phyloP scores from a whole-genome alignment of 1,284 basidiomycete species.

The Cutaneotrichosporon sp. region DNA sequence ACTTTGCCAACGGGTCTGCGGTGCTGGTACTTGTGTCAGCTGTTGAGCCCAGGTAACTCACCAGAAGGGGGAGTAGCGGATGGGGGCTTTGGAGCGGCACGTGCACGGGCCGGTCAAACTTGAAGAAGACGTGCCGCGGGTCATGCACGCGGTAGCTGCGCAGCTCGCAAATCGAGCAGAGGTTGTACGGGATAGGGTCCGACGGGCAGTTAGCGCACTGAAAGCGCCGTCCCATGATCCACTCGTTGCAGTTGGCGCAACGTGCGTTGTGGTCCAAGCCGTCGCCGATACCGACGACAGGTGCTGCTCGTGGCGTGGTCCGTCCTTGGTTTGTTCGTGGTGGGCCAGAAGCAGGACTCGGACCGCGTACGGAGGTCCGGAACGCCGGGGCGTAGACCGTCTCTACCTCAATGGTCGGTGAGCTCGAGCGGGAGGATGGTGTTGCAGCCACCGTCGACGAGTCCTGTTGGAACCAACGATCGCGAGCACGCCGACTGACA shows the following conservation, averaged over 20 bases:
- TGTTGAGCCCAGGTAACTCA: constrained; percentile 36
- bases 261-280: constrained; percentile 44
- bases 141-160: constrained; percentile 75
- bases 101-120: constrained; percentile 72
- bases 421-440: constrained; percentile 36
- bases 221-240: constrained; percentile 51
- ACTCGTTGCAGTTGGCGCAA: constrained; percentile 47
- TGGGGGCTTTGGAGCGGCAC: constrained; percentile 62
- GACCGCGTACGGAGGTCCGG: not conserved
- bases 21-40: constrained; percentile 55
- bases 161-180: constrained; percentile 74
- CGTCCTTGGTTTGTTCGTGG: not conserved
- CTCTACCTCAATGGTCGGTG: constrained; percentile 48
- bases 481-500: constrained; percentile 68
- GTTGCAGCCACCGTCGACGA: constrained; percentile 55
- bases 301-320: not conserved
- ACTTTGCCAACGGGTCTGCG: constrained; percentile 63
- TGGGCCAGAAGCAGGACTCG: not conserved
- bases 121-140: constrained; percentile 80
- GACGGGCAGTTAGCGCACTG: constrained; percentile 55
- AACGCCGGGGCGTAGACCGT: constrained; percentile 43
- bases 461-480: constrained; percentile 73
- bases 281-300: constrained; percentile 26
- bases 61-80: constrained; percentile 68
- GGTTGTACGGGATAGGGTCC: constrained; percentile 47